phyloP scores from a whole-genome alignment of 1,284 basidiomycete genomes.

The Tilletiopsis washingtonensis region DNA sequence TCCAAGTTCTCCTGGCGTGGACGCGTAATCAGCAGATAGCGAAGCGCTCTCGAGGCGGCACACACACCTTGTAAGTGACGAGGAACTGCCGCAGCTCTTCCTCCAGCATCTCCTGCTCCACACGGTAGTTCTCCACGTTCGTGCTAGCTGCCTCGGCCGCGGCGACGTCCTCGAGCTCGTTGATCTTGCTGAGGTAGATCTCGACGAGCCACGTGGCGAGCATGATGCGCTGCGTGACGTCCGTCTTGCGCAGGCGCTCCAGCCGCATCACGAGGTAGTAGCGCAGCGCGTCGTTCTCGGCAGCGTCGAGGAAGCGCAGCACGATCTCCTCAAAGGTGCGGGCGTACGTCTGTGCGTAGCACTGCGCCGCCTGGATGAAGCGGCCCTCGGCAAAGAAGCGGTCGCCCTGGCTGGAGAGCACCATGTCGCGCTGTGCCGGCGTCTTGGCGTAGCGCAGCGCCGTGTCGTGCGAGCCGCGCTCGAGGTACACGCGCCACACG shows the following conservation, averaged over 20 bases:
- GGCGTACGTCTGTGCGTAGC: slow-evolving; percentile 65
- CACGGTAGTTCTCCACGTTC: slow-evolving; percentile 74
- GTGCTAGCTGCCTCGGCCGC: slow-evolving; percentile 70
- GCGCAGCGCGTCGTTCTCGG: slow-evolving; percentile 83
- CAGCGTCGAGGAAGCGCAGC: slow-evolving; percentile 78
- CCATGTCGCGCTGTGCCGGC: slow-evolving; percentile 70
- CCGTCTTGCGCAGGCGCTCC: slow-evolving; percentile 70
- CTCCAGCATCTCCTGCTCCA: slow-evolving; percentile 75
- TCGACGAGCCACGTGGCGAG: slow-evolving; percentile 97
- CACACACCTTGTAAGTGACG: slow-evolving; percentile 76
- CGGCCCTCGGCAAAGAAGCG: slow-evolving; percentile 71
- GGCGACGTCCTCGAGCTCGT: slow-evolving; percentile 78
- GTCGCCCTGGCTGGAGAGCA: slow-evolving; percentile 77
- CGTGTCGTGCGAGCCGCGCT: slow-evolving; percentile 65
- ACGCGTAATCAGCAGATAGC: no score
- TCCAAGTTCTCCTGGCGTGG: slow-evolving; percentile 80
- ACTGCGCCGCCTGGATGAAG: slow-evolving; percentile 84
- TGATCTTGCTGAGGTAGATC: slow-evolving; percentile 92
- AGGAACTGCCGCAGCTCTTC: slow-evolving; percentile 89
- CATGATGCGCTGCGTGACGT: slow-evolving; percentile 90
- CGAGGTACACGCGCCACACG: slow-evolving; percentile 85
- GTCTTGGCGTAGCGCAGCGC: slow-evolving; percentile 77
- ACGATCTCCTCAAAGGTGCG: slow-evolving; percentile 81
- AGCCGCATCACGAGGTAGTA: slow-evolving; percentile 82
- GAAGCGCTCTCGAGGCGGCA: neutral